These are phyloP conservation scores for Peribolospora baueri DNA, from an alignment of 768 basidiomycete genomes.

Conservation along the genomic window DNA sequence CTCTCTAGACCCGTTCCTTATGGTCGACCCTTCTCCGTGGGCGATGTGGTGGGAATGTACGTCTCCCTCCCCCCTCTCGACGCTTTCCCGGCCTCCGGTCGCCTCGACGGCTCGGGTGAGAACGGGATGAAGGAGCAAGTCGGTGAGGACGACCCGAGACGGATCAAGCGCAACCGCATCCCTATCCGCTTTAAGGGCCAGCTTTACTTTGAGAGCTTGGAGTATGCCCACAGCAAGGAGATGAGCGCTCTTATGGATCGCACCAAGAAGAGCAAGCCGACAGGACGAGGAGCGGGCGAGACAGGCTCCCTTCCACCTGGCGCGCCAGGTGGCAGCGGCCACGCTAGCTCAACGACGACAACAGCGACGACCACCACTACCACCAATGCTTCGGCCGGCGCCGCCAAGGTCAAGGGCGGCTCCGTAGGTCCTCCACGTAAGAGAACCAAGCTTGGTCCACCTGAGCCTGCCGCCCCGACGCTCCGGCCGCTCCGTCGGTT, in stretches of 20 bases:
- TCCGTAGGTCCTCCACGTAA: conserved; percentile 29
- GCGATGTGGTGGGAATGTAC: conserved; percentile 81
- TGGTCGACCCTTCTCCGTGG: conserved; percentile 44
- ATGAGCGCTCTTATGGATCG: conserved; percentile 71
- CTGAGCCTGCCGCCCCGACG: conserved; percentile 16
- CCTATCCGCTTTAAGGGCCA: conserved; percentile 92
- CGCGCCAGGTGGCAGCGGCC: background rate
- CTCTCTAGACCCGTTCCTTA: conserved; percentile 59
- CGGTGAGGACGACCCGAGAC: conserved; percentile 56
- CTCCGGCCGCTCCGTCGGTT: conserved; percentile 43
- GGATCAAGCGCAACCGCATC: conserved; percentile 65
- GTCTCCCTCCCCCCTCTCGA: conserved; percentile 47
- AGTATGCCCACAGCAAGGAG: conserved; percentile 71
- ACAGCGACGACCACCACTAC: conserved; percentile 27
- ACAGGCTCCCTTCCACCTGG: no score
- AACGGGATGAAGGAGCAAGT: background rate
- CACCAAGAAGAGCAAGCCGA: conserved; percentile 13
- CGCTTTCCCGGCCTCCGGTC: background rate
- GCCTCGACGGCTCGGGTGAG: background rate
- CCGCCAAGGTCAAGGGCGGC: conserved; percentile 29
- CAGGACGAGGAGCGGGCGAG: conserved; percentile 5
- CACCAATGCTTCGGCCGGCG: conserved; percentile 38
- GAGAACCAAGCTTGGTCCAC: conserved; percentile 15
- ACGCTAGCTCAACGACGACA: background rate
- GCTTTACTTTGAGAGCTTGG: conserved; percentile 80